A percentile compares a stretch with the other conserved stretches of the same genome.
Evolutionary conservation across 2,329 filamentous ascomycete genomes (phyloP).

Genomic region (Colletotrichum coccodes): DNA sequence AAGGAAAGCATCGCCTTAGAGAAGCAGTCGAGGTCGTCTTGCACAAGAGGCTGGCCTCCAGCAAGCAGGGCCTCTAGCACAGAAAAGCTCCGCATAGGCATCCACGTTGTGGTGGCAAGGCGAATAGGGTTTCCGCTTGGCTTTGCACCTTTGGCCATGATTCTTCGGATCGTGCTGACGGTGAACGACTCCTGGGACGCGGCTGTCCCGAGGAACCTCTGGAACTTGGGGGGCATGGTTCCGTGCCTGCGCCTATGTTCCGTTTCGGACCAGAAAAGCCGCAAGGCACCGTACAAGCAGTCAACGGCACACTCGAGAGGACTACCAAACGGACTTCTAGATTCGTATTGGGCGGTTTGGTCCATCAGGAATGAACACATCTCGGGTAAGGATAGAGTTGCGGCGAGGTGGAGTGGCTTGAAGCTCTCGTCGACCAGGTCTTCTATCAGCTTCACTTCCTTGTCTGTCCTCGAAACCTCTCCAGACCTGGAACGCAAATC

Average conservation of each 20-base stretch:
- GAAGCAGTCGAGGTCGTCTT: too few species aligned
- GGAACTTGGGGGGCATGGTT: too few species aligned
- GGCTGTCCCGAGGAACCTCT: fast-evolving
- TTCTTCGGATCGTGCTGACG: too few species aligned
- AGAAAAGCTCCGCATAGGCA: too few species aligned
- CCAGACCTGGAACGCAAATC: fast-evolving
- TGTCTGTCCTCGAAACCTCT: too few species aligned
- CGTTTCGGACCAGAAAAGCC: background rate
- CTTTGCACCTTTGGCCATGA: too few species aligned
- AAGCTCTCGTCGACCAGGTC: background rate
- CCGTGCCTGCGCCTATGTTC: background rate
- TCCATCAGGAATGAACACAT: background rate
- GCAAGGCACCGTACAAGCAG: background rate
- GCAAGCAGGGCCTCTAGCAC: too few species aligned
- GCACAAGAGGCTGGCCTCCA: too few species aligned
- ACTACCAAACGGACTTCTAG: background rate
- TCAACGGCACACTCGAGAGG: background rate
- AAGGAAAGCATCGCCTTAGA: too few species aligned
- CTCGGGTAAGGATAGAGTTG: background rate
- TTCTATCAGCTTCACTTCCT: background rate
- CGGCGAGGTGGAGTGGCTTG: background rate
- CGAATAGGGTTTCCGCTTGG: too few species aligned
- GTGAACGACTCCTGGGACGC: too few species aligned
- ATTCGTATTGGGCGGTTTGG: background rate
- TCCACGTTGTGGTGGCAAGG: too few species aligned